Percentiles rank a stretch among this genome's conserved stretches.
These are phyloP conservation scores for Rhinocladiella similis DNA, from an alignment of 2,329 filamentous ascomycete species.

Conservation along the genomic window DNA sequence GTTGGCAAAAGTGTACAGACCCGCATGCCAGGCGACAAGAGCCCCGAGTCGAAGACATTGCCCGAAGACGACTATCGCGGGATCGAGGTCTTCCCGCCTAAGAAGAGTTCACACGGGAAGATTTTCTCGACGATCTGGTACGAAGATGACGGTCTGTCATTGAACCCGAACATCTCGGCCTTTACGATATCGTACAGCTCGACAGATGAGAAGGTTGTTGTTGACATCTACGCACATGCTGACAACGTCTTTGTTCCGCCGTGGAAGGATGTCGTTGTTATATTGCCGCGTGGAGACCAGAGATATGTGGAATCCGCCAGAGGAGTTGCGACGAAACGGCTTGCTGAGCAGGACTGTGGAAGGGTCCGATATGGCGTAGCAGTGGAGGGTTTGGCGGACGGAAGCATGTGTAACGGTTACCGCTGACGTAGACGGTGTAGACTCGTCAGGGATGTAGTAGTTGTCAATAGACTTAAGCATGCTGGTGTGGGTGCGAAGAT, in stretches of 20 bases:
- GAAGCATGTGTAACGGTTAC: conserved; percentile 9
- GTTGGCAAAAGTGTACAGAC: conserved; percentile 55
- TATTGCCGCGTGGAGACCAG: conserved; percentile 53
- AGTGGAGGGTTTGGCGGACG: background rate
- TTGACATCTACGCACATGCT: conserved; percentile 44
- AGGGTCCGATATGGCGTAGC: conserved; percentile 15
- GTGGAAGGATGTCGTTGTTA: conserved; percentile 52
- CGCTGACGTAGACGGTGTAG: background rate
- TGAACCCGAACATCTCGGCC: conserved; percentile 40
- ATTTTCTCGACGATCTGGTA: conserved; percentile 50
- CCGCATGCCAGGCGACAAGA: conserved; percentile 51
- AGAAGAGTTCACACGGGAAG: conserved; percentile 39
- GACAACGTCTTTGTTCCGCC: conserved; percentile 47
- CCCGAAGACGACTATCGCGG: conserved; percentile 57
- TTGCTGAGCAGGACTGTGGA: conserved; percentile 4
- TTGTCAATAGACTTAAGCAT: too few species aligned
- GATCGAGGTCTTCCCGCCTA: conserved; percentile 59
- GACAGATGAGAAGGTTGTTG: conserved; percentile 45
- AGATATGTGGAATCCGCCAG: conserved; percentile 40
- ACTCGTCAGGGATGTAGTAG: too few species aligned
- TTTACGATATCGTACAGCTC: conserved; percentile 49
- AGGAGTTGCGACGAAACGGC: conserved; percentile 31
- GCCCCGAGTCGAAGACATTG: conserved; percentile 44
- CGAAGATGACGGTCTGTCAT: conserved; percentile 59
- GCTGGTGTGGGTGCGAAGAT: too few species aligned